Base-by-base conservation (phyloP, 2,329 filamentous ascomycete species). In the Paraphoma chrysanthemicola region DNA sequence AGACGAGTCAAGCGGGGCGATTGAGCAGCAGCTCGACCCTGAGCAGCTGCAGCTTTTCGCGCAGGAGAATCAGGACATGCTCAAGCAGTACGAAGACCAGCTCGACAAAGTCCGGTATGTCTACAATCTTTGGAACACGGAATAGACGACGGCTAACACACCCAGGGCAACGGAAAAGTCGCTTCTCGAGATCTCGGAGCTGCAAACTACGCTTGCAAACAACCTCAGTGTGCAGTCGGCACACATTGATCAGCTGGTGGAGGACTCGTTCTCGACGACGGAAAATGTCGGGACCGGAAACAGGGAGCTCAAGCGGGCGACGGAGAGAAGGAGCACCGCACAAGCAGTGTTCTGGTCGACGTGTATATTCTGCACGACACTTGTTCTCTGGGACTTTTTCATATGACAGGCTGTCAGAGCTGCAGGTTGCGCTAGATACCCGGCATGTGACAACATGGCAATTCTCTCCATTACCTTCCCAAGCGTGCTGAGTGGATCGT, bases 41-140 rank as follows among this genome's bases (percentile, higher is more conserved):
- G 93, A 97, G 72, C 94, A 98, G 77, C 81, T 95, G 50, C 94
- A 97, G 75, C 86, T 97, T 73, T 98, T 99, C 79, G 93, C 94
- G 66, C 86, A 92, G 77, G 93, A 96, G 72, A 97, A 98, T 73
- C 89, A 93, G 76, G 89, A 92, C 62, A 93, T 99, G 88, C 83
- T 98, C 67, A 91, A 90, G 76, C 91, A 97, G 77, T 97, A 96
- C 77, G 92, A 97, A 77, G 92, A 90, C 78, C 93, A 91, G n/a
- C 81, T 98, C 74, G 90, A 93, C 76, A 95, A 98, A 84, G 92
- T 98, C 64, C 91, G 90, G 91, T 96, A 85, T 52, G 90, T 84
- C 33, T 14, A 31, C 23, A 5, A 14, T 16, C 44, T 33, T 16
- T 29, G 30, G 18, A 29, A 33, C 6, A 9, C 10, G 29, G 14